Evolutionary conservation across 2,329 filamentous ascomycete genomes (phyloP), one percentile per base, ranked within the genome.

Genomic region (Curvularia sp.): DNA sequence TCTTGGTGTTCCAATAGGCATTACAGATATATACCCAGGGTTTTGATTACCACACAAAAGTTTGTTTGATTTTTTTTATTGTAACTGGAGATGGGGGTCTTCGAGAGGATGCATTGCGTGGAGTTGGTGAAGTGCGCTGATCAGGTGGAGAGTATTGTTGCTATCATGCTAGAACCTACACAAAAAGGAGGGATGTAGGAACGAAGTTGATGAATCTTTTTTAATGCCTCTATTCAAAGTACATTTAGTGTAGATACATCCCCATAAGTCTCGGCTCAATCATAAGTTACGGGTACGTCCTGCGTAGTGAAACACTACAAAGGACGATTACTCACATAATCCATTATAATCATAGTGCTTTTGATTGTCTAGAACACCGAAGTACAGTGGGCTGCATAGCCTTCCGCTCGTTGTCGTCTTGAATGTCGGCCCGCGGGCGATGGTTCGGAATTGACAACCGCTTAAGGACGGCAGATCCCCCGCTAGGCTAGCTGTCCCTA

Each of bases 401-500:
- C 38, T 23, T 30, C 10, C 6, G 28, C 28, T 30, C 28, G 28
- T 18, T 36, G 15, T 36, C 13, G 13, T n/a, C 15, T n/a, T 18
- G 34, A 7, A 36, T 43, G 6, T 1, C 3, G 25, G 42, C 42
- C 15, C 25, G 15, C 18, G 43, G 10, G 18, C 9, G 4, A 18
- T 32, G 10, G 49, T 39, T 49, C 49, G 63, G 63, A 57, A 46
- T 36, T 36, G 41, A 61, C 51, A 52, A 52, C 63, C 53, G 48
- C 46, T 63, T 61, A 59, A 28, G 45, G 60, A 49, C 52, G 50
- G 49, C 51, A 53, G 54, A 64, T 62, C 61, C 63, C 46, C 55
- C 53, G 57, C 60, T 52, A 57, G 52, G 54, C 36, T 42, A 55
- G 54, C 36, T 38, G 48, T 55, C 34, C 47, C 58, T 55, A 49